These are phyloP conservation scores for Fusarium staphyleae DNA, from an alignment of 2,329 filamentous ascomycete genomes.

Conservation along the genomic window DNA sequence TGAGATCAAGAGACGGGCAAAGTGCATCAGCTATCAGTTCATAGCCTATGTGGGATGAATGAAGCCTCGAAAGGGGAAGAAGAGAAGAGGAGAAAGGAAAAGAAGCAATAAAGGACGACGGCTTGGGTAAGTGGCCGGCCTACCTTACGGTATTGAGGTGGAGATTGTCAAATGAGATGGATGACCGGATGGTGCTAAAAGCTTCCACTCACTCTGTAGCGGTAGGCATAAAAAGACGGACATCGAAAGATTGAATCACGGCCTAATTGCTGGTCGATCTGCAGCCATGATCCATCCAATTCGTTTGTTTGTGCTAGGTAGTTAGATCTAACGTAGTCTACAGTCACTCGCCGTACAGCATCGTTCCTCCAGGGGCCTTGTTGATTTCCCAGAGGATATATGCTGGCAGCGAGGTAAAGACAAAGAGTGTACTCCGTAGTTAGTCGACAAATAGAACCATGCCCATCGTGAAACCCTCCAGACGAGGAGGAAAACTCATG, in stretches of 20 bases:
- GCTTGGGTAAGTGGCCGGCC: background rate
- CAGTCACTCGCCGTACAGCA: background rate
- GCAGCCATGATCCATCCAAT: constrained; percentile 15
- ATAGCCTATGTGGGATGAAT: too few relatives aligned
- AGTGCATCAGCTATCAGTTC: too few relatives aligned
- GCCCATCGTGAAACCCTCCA: too few relatives aligned
- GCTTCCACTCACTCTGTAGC: constrained; percentile 13
- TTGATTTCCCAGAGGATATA: too few relatives aligned
- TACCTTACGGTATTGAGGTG: constrained; percentile 24
- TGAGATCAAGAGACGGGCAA: background rate
- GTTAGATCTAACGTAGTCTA: constrained; percentile 1
- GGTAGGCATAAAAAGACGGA: background rate
- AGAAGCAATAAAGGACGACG: constrained; percentile 5
- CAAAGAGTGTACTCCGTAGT: too few relatives aligned
- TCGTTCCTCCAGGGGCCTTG: background rate
- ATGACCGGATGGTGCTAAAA: constrained; percentile 1
- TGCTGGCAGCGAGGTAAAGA: background rate
- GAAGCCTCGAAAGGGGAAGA: background rate
- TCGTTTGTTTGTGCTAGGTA: constrained; percentile 3
- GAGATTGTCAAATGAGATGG: constrained; percentile 10
- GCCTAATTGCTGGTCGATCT: background rate
- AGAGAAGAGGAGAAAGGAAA: constrained; percentile 13
- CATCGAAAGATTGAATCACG: too few relatives aligned
- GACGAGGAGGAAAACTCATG: background rate
- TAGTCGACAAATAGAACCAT: background rate